A percentile compares a stretch with the other conserved stretches of the same genome.
phyloP scores from a whole-genome alignment of 2,329 filamentous ascomycete genomes.

The Pseudogymnoascus pannorum region DNA sequence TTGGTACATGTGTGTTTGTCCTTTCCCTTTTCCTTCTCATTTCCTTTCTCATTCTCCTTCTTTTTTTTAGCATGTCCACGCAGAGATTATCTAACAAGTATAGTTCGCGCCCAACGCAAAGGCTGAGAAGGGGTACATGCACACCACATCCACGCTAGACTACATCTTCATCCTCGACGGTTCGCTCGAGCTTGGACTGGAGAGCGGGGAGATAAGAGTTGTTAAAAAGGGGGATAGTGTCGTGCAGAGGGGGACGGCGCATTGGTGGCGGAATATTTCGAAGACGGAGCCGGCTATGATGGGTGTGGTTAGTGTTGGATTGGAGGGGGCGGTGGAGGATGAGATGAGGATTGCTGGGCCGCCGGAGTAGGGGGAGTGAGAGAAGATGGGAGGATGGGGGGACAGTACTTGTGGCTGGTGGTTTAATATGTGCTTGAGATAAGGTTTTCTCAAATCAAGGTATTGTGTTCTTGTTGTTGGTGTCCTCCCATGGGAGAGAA shows the following conservation, averaged over 20 bases:
- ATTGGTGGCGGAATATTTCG: slow-evolving; percentile 37
- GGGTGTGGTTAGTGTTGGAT: background rate
- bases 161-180: slow-evolving; percentile 34
- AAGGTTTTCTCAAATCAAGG: too few relatives aligned
- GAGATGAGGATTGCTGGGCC: background rate
- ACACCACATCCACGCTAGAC: slow-evolving; percentile 36
- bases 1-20: background rate
- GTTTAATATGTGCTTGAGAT: too few relatives aligned
- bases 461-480: too few relatives aligned
- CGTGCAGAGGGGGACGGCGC: slow-evolving; percentile 37
- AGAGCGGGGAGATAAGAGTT: slow-evolving; percentile 33
- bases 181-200: slow-evolving; percentile 33
- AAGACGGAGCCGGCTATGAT: slow-evolving; percentile 18
- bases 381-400: background rate
- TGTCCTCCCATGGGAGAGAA: too few relatives aligned
- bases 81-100: background rate
- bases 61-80: background rate
- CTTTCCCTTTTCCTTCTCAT: background rate
- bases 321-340: background rate
- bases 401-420: too few relatives aligned
- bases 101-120: background rate
- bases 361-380: background rate
- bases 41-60: background rate
- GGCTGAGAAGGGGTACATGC: slow-evolving; percentile 26
- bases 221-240: slow-evolving; percentile 33